Evolutionary conservation across 495 filamentous ascomycete species (phyloP).

Genomic region (Alectoria sarmentosa): DNA sequence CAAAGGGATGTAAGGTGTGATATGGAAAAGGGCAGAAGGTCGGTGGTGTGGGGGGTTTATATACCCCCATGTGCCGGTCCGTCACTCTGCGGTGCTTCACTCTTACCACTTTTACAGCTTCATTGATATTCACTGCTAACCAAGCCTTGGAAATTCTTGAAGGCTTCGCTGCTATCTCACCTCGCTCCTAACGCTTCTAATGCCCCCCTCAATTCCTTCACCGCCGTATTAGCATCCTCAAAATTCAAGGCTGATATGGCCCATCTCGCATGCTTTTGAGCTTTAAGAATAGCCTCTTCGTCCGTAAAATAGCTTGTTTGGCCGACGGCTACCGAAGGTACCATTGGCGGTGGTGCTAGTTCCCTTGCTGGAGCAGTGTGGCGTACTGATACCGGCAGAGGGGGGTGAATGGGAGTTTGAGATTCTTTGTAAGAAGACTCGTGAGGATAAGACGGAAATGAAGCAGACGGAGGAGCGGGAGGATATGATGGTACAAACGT

Average conservation of each 20-base stretch:
- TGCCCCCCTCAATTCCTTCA: slow-evolving; percentile 74
- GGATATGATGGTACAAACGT: slow-evolving; percentile 18
- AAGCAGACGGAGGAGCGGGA: slow-evolving; percentile 22
- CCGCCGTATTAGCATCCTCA: slow-evolving; percentile 87
- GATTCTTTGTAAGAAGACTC: slow-evolving; percentile 26
- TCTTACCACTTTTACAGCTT: background rate
- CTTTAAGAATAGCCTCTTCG: slow-evolving; percentile 65
- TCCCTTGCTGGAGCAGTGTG: too few species aligned
- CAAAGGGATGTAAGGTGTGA: too few species aligned
- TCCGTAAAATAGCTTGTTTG: slow-evolving; percentile 40
- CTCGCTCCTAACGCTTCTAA: slow-evolving; percentile 57
- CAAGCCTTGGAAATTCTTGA: background rate
- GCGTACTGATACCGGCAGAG: too few species aligned
- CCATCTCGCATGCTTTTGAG: slow-evolving; percentile 96
- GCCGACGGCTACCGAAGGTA: background rate
- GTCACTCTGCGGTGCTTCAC: too few species aligned
- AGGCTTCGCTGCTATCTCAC: background rate
- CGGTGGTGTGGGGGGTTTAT: too few species aligned
- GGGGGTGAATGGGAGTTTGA: slow-evolving; percentile 24
- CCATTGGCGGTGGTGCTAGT: slow-evolving; percentile 2
- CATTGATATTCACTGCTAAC: background rate
- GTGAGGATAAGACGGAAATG: slow-evolving; percentile 21
- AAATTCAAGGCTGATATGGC: slow-evolving; percentile 95
- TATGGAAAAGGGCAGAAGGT: too few species aligned
- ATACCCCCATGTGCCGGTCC: too few species aligned